These are phyloP conservation scores for Stevia rebaudiana DNA, from an alignment of 140 eudicot species.

Conservation along the genomic window DNA sequence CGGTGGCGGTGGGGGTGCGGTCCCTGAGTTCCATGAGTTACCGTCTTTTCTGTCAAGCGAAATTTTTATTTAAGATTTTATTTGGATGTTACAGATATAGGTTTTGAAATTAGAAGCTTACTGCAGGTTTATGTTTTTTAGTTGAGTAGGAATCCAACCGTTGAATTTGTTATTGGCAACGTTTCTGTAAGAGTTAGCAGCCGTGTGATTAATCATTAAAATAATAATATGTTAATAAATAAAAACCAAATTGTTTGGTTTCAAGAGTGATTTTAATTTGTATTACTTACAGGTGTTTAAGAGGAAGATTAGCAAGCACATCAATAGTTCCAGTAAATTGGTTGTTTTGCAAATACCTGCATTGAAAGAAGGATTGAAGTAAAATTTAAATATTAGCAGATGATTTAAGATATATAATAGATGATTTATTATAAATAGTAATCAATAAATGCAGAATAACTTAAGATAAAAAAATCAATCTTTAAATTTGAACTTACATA, in stretches of 20 bases:
- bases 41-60: constrained; percentile 60
- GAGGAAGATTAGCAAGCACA: constrained; percentile 92
- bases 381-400: background rate
- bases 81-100: background rate
- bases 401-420: too few relatives aligned
- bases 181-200: constrained; percentile 41
- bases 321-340: constrained; percentile 85
- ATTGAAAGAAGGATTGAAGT: background rate
- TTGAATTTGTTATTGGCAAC: constrained; percentile 74
- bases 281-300: constrained; percentile 58
- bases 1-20: constrained; percentile 97
- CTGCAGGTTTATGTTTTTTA: constrained; percentile 73
- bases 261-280: background rate
- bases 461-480: background rate
- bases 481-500: constrained; percentile 45
- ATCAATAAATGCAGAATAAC: background rate
- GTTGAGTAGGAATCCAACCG: constrained; percentile 82
- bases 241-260: background rate
- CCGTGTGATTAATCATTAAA: background rate
- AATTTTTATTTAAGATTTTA: constrained; percentile 3
- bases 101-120: constrained; percentile 36
- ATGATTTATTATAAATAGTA: too few relatives aligned
- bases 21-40: constrained; percentile 75
- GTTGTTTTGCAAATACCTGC: constrained; percentile 95
- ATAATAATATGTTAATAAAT: background rate